Percentiles rank a stretch among this genome's conserved stretches.
Evolutionary conservation across 176 grass and related monocot species (phyloP).

Genomic region (Cenchrus fungigraminus): DNA sequence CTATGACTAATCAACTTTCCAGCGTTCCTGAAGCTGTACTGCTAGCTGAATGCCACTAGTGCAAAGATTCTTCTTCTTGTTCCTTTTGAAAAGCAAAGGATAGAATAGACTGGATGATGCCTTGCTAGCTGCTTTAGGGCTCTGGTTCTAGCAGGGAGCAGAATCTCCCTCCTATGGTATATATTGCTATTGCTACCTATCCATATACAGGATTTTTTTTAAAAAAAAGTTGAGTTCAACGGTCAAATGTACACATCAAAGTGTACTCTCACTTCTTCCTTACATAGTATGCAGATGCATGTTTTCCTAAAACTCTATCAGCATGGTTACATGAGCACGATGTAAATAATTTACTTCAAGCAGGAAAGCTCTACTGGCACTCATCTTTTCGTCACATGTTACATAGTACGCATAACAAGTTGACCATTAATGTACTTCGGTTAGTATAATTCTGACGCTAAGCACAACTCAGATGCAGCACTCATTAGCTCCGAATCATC

Average conservation of each 20-base stretch:
- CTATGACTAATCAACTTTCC: slow-evolving; percentile 19
- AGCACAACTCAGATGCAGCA: too few relatives aligned
- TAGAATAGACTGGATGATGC: too few relatives aligned
- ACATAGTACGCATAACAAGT: too few relatives aligned
- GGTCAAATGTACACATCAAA: background rate
- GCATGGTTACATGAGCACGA: background rate
- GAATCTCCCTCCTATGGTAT: background rate
- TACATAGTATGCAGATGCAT: too few relatives aligned
- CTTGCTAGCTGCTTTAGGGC: too few relatives aligned
- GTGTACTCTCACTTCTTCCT: background rate
- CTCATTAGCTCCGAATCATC: too few relatives aligned
- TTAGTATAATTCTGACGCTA: too few relatives aligned
- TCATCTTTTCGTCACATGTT: too few relatives aligned
- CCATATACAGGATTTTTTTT: background rate
- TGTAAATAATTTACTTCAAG: too few relatives aligned
- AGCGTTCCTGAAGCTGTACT: slow-evolving; percentile 22
- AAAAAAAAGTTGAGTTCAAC: background rate
- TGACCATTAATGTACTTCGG: too few relatives aligned
- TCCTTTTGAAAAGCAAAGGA: background rate
- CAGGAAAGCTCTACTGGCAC: too few relatives aligned
- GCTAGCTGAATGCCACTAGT: background rate
- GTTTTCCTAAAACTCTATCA: too few relatives aligned
- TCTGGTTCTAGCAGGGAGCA: background rate
- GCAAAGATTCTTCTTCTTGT: background rate
- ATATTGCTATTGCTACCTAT: background rate